These are phyloP conservation scores for Brassica napus DNA, from an alignment of 345 rosid genomes.

Conservation along the genomic window DNA sequence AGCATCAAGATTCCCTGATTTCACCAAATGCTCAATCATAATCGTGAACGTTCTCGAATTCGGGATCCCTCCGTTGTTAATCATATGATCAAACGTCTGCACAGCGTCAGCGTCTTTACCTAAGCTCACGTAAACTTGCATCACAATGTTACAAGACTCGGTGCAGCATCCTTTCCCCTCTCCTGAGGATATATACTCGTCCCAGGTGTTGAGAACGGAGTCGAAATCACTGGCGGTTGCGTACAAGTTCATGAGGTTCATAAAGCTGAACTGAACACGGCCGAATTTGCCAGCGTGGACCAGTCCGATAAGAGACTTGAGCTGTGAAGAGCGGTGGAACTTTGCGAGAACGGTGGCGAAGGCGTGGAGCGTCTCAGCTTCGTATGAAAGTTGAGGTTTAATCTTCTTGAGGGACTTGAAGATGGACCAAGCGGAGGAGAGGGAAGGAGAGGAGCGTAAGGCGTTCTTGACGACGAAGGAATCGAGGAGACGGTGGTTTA, in stretches of 20 bases:
- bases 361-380: constrained; percentile 56
- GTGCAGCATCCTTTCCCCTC: constrained; percentile 52
- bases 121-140: constrained; percentile 48
- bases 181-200: constrained; percentile 46
- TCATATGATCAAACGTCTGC: constrained; percentile 50
- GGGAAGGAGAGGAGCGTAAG: constrained; percentile 71
- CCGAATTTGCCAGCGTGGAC: constrained; percentile 52
- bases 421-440: constrained; percentile 61
- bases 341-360: constrained; percentile 74
- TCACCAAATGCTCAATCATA: constrained; percentile 73
- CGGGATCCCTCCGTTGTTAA: constrained; percentile 70
- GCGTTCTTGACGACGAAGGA: constrained; percentile 68
- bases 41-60: constrained; percentile 83
- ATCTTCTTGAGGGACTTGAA: constrained; percentile 44
- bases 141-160: constrained; percentile 70
- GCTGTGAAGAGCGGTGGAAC: constrained; percentile 50
- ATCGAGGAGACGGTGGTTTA: constrained; percentile 67
- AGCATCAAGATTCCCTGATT: constrained; percentile 55
- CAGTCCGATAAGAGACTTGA: constrained; percentile 51
- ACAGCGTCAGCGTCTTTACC: constrained; percentile 57
- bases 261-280: constrained; percentile 53
- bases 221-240: constrained; percentile 54
- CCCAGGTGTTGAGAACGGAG: constrained; percentile 63
- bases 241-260: constrained; percentile 76
- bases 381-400: constrained; percentile 45